Evolutionary conservation across 2,329 filamentous ascomycete species (phyloP), one percentile per base, ranked within the genome.

Genomic region (Diaporthe eres): DNA sequence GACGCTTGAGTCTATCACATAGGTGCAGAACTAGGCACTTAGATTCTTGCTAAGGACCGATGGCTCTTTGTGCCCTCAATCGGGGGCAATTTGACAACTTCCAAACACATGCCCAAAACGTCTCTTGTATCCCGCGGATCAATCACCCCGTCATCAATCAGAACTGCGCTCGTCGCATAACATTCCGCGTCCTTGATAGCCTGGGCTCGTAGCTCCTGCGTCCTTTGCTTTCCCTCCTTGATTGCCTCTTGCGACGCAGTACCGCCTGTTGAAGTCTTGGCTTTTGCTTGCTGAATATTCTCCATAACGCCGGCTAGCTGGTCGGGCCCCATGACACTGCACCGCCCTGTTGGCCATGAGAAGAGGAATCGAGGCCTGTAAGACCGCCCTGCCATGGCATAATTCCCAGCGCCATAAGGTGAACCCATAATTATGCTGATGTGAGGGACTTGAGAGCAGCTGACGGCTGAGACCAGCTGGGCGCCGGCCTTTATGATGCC

Each of bases 121-220:
- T 61, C 58, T 25, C 58, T 25, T 42, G 58, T 61, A 15, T 61
- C 58, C n/a, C 58, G 22, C 17, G 58, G 58, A 61, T 61, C 58
- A 31, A 61, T 76, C 4, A 76, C 47, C 15, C 75, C 75, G 19
- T 76, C 75, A 39, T 76, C 71, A 12, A 76, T 10, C 6, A 76
- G 25, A 17, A 70, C 55, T 10, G 61, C 51, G 51, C 75, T 76
- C 7, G 75, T 90, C 7, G 93, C 94, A 82, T 94, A 95, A 68
- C 95, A 87, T 0, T 93, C 93, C 5, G 93, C 92, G 13, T 93
- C 92, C 60, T 89, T 88, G 79, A 95, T 91, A 37, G 92, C 92
- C 81, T 93, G 90, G 77, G 91, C 88, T 22, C 90, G 88, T 25
- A 93, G 90, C 42, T 71, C 28, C 67, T 39, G 67, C 22, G 44